Evolutionary conservation across 768 basidiomycete genomes (phyloP).

Genomic region (Termitomyces heimii): DNA sequence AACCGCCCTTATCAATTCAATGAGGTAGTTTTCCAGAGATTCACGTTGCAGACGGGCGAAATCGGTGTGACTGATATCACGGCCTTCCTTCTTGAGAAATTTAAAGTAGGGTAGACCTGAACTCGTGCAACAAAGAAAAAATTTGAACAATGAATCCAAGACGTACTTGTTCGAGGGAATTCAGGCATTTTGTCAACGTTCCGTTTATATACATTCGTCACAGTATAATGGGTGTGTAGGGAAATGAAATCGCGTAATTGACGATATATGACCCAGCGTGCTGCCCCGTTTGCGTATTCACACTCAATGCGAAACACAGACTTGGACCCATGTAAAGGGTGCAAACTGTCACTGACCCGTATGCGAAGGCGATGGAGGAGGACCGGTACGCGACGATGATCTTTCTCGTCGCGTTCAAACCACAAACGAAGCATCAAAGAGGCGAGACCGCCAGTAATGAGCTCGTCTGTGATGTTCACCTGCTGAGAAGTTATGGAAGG

Average conservation of each 20-base stretch:
- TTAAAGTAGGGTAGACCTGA: conserved; percentile 88
- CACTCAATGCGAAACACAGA: conserved; percentile 91
- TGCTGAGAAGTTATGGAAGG: conserved; percentile 44
- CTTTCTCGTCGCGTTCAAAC: conserved; percentile 85
- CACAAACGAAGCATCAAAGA: conserved; percentile 74
- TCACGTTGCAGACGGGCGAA: conserved; percentile 82
- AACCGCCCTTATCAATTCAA: conserved; percentile 83
- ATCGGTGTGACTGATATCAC: conserved; percentile 55
- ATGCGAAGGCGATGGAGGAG: conserved; percentile 79
- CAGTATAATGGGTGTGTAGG: conserved; percentile 82
- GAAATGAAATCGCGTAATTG: conserved; percentile 89
- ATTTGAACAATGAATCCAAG: not conserved
- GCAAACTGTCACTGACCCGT: conserved; percentile 79
- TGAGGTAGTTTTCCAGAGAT: conserved; percentile 81
- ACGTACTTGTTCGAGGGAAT: conserved; percentile 78
- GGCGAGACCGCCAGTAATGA: conserved; percentile 75
- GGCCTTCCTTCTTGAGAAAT: conserved; percentile 63
- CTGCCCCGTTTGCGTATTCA: conserved; percentile 91
- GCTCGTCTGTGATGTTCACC: conserved; percentile 78
- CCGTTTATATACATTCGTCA: conserved; percentile 76
- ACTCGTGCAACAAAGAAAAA: conserved; percentile 1
- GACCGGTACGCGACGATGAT: conserved; percentile 72
- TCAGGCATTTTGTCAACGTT: conserved; percentile 79
- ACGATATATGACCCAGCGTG: conserved; percentile 93
- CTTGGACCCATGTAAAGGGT: conserved; percentile 71